Evolutionary conservation across 129 eudicot species (phyloP), one percentile per base, ranked within the genome.

Genomic region (Smallanthus sonchifolius): DNA sequence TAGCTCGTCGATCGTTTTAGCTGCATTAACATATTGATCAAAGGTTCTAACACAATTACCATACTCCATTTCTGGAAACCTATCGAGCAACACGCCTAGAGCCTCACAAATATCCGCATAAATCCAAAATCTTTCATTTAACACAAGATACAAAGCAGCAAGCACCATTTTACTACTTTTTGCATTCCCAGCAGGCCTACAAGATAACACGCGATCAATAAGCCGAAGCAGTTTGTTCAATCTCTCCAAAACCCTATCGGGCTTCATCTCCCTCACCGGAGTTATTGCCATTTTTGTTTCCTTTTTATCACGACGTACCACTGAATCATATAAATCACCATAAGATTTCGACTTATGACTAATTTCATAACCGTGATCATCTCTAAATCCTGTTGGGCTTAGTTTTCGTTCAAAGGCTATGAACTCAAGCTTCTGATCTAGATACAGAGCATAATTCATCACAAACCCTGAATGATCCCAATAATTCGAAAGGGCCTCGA

Each of bases 391-490:
- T 11, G 39, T 60, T 0, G 66, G 66, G 55, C 67, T 80, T 76
- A 76, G 43, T n/a, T 79, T 89, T 49, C 82, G 87, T 37, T 83
- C 90, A 51, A 80, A 87, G 13, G 73, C 71, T 48, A 80, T 75
- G 61, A 89, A 76, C 32, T 89, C 92, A 48, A 89, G 80, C 86
- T 82, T 87, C 69, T 85, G 85, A 79, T 85, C 87, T 54, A 89
- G 82, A 72, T 83, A 87, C 48, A 78, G 1, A n/a, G 88, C 86
- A 63, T 90, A 90, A 56, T 74, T 71, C 82, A 85, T 87, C 32
- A 87, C 88, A 81, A 90, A 90, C 30, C 81, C 81, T 0, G 87
- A 85, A 79, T 90, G 90, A 76, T 90, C 96, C 96, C 92, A 87
- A 7, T 92, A 87, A 82, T 80, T 80, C 13, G 92, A 82, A 54